Conservation (phyloP, 805 yeast genomes). For the Myxozyma geophila region DNA sequence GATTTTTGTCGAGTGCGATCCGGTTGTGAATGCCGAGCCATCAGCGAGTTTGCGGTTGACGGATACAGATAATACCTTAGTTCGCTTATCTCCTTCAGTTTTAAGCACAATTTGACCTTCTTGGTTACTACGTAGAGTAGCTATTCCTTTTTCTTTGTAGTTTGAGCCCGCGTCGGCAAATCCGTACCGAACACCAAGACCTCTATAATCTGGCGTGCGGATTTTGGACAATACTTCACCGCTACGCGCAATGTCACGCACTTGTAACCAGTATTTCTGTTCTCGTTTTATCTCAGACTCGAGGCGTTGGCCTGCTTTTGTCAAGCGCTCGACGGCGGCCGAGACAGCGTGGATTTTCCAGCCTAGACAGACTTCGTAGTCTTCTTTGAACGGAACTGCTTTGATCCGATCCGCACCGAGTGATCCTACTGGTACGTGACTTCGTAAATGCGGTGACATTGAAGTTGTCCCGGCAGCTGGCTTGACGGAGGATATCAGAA, state of each 20-base stretch:
- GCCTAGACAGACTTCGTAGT: conserved; percentile 61
- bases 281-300: conserved; percentile 64
- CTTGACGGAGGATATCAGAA: conserved; percentile 75
- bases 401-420: conserved; percentile 49
- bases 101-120: conserved; percentile 53
- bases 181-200: conserved; percentile 84
- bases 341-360: conserved; percentile 81
- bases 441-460: conserved; percentile 81
- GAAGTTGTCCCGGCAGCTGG: conserved; percentile 88
- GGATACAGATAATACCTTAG: conserved; percentile 62
- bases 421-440: conserved; percentile 76
- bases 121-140: conserved; percentile 60
- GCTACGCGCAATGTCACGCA: conserved; percentile 48
- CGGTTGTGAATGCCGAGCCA: conserved; percentile 4
- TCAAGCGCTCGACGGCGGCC: conserved; percentile 58
- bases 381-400: conserved; percentile 40
- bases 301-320: conserved; percentile 57
- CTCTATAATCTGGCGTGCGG: conserved; percentile 58
- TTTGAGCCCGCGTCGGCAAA: conserved; percentile 88
- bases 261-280: conserved; percentile 66
- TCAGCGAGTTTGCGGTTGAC: conserved; percentile 48
- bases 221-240: conserved; percentile 72
- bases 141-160: conserved; percentile 75
- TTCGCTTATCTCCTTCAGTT: conserved; percentile 46
- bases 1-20: background rate